Evolutionary conservation across 345 rosid species (phyloP).

Genomic region (Linum tenue): DNA sequence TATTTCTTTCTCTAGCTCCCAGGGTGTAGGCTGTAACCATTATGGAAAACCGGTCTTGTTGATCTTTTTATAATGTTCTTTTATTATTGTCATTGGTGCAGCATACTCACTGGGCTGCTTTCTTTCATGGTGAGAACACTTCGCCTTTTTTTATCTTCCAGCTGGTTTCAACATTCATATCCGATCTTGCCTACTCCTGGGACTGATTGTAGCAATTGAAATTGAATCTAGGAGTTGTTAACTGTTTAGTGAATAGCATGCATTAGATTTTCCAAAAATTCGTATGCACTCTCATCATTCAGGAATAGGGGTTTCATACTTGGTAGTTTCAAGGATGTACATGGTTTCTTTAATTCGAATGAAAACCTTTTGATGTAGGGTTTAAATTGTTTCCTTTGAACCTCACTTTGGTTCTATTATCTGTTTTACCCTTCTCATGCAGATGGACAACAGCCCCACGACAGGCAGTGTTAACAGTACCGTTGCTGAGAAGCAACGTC

Average conservation of each 20-base stretch:
- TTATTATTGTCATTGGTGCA: constrained; percentile 38
- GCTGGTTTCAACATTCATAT: not conserved
- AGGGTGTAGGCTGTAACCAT: not conserved
- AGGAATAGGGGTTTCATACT: too few relatives aligned
- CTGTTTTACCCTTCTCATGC: constrained; percentile 11
- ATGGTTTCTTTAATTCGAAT: too few relatives aligned
- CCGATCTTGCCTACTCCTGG: not conserved
- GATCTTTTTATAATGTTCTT: constrained; percentile 3
- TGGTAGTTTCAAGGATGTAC: too few relatives aligned
- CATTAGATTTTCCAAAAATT: too few relatives aligned
- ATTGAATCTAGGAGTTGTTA: not conserved
- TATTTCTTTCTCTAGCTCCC: not conserved
- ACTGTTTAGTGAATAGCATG: too few relatives aligned
- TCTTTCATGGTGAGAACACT: constrained; percentile 82
- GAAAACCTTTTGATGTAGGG: too few relatives aligned
- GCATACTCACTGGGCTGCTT: constrained; percentile 97
- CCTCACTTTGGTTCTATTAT: too few relatives aligned
- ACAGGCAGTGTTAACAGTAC: constrained; percentile 90
- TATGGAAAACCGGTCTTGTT: not conserved
- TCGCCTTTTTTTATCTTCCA: not conserved
- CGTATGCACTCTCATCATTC: too few relatives aligned
- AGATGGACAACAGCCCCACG: constrained; percentile 97
- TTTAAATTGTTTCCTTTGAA: too few relatives aligned
- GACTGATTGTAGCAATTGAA: not conserved
- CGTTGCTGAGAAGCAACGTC: constrained; percentile 66